Evolutionary conservation across 2,329 filamentous ascomycete species (phyloP), one percentile per base, ranked within the genome.

Genomic region (Ophiostoma sp.): DNA sequence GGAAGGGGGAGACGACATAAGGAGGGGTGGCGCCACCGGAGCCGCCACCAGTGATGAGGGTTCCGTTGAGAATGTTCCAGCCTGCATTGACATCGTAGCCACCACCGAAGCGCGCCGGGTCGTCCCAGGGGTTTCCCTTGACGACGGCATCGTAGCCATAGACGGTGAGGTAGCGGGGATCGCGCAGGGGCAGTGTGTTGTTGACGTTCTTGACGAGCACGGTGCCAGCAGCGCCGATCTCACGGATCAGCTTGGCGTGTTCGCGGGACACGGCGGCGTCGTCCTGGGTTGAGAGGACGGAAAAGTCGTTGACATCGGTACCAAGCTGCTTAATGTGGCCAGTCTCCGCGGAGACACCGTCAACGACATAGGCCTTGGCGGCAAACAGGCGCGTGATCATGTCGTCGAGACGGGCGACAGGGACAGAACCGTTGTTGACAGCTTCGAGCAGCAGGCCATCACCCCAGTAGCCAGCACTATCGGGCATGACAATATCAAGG

Each of bases 371-470:
- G 70, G 79, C 79, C 78, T 78, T 60, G 39, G 71, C 69, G 0
- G 71, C 71, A n/a, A 72, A 54, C 33, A 72, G 67, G 73, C 93
- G 88, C 11, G 89, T 90, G 0, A 86, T 90, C 87, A 94, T 94
- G 77, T 96, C 92, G 69, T 91, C 89, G 1, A 96, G 76, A 35
- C 92, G 85, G 76, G 84, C 88, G 74, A 89, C 86, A 0, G 86
- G 86, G 10, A 96, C 81, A 0, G 90, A 91, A 4, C 92, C 91
- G 75, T 95, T 95, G 39, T 86, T 80, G n/a, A 96, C 87, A 0
- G 90, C 90, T 71, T 90, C 81, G 0, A 89, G 90, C 71, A 96
- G 79, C 76, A 93, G 94, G 0, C 72, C 72, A 8, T 79, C 75
- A 0, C 91, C 92, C 79, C 83, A 86, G 1, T 87, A 82, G 0